Conservation (phyloP, 1,139 yeast genomes). For the Cylindricascospora bacillispora region DNA sequence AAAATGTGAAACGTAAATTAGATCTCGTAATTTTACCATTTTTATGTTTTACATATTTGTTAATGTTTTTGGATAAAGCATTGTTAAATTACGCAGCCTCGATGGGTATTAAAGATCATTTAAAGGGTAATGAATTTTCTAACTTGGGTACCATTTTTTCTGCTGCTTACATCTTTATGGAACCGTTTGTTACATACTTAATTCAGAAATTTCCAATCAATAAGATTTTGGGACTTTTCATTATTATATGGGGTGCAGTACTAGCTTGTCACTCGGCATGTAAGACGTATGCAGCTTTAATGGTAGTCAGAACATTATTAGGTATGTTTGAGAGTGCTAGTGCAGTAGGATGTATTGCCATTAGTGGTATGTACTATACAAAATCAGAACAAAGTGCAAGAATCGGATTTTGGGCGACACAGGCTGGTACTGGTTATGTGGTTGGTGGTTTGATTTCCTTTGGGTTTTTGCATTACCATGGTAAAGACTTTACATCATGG, state of each 20-base stretch:
- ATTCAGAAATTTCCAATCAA: conserved; percentile 44
- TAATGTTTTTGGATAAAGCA: conserved; percentile 40
- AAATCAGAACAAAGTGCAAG: conserved; percentile 41
- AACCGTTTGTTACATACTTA: conserved; percentile 38
- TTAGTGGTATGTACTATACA: conserved; percentile 43
- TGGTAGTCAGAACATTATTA: conserved; percentile 37
- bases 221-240: conserved; percentile 34
- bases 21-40: conserved; percentile 34
- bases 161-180: conserved; percentile 42
- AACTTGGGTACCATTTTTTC: conserved; percentile 53
- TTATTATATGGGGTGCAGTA: conserved; percentile 40
- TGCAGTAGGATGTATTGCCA: conserved; percentile 47
- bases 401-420: conserved; percentile 36
- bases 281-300: conserved; percentile 35
- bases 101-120: conserved; percentile 37
- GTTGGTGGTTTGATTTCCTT: conserved; percentile 45
- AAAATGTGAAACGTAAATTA: conserved; percentile 27
- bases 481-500: conserved; percentile 32
- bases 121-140: conserved; percentile 31
- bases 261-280: conserved; percentile 40
- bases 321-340: conserved; percentile 47
- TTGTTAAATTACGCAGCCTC: conserved; percentile 37
- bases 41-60: conserved; percentile 34
- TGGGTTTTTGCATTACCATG: conserved; percentile 31
- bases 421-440: conserved; percentile 39